Evolutionary conservation across 257 asterid genomes (phyloP).

Genomic region (Lantana camara): DNA sequence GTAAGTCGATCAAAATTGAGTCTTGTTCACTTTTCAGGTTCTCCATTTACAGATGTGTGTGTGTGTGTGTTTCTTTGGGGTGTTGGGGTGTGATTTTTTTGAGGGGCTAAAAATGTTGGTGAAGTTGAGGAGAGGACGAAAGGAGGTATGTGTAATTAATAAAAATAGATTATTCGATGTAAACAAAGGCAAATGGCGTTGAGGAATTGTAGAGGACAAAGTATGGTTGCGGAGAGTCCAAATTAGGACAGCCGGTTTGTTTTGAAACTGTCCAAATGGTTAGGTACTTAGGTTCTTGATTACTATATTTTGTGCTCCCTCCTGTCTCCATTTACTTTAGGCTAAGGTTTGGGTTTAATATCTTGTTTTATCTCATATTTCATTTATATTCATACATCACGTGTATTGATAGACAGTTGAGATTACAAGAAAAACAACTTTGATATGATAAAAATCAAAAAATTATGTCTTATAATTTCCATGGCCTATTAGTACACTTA

Average conservation of each 20-base stretch:
- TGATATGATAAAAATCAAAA: too few relatives aligned
- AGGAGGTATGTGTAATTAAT: not conserved
- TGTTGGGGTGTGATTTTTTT: not conserved
- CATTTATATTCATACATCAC: too few relatives aligned
- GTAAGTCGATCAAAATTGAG: constrained; percentile 35
- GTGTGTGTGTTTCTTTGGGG: not conserved
- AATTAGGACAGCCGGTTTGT: constrained; percentile 32
- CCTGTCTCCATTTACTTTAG: too few relatives aligned
- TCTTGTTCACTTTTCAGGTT: constrained; percentile 40
- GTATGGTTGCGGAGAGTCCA: constrained; percentile 24
- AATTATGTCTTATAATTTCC: too few relatives aligned
- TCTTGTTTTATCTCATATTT: too few relatives aligned
- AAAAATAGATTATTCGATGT: constrained; percentile 27
- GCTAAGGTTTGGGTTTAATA: too few relatives aligned
- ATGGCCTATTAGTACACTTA: too few relatives aligned
- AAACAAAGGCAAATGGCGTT: constrained; percentile 42
- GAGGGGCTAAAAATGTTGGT: not conserved
- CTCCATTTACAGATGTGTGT: constrained; percentile 36
- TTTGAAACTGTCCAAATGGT: constrained; percentile 21
- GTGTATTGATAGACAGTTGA: too few relatives aligned
- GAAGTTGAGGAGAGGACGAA: not conserved
- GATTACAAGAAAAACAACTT: too few relatives aligned
- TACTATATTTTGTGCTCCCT: too few relatives aligned
- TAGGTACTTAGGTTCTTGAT: too few relatives aligned
- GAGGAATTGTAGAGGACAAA: constrained; percentile 24